phyloP scores from a whole-genome alignment of 2,329 filamentous ascomycete species.

The Ceratocystis lukuohia region DNA sequence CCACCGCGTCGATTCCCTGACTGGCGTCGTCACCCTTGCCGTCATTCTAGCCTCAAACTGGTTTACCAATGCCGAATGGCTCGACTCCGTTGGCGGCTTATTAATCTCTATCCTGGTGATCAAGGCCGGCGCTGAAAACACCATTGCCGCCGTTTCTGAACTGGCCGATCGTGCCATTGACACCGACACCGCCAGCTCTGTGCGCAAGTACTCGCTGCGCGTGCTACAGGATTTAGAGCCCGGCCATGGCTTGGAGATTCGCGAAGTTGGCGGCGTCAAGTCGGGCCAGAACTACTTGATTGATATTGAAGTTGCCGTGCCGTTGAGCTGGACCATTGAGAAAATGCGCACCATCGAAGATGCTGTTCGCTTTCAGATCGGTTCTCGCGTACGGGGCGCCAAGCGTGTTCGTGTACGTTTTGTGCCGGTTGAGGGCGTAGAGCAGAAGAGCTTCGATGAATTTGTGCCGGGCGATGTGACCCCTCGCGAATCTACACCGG shows the following conservation, averaged over 20 bases:
- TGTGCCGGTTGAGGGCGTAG: slow-evolving; percentile 49
- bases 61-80: slow-evolving; percentile 72
- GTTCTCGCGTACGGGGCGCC: slow-evolving; percentile 67
- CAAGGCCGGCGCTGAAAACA: slow-evolving; percentile 79
- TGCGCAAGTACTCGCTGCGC: slow-evolving; percentile 51
- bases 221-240: slow-evolving; percentile 33
- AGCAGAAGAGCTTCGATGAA: slow-evolving; percentile 57
- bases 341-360: slow-evolving; percentile 59
- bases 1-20: slow-evolving; percentile 90
- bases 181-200: slow-evolving; percentile 60
- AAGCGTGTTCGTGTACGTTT: slow-evolving; percentile 76
- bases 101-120: slow-evolving; percentile 90
- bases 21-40: slow-evolving; percentile 79
- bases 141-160: slow-evolving; percentile 66
- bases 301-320: slow-evolving; percentile 75
- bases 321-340: slow-evolving; percentile 60
- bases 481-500: slow-evolving; percentile 34
- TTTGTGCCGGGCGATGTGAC: slow-evolving; percentile 58
- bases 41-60: slow-evolving; percentile 85
- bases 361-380: slow-evolving; percentile 56
- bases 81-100: slow-evolving; percentile 86
- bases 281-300: slow-evolving; percentile 93
- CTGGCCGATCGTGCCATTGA: slow-evolving; percentile 86
- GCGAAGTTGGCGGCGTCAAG: slow-evolving; percentile 78
- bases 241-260: slow-evolving; percentile 51